Evolutionary conservation across 805 yeast species (phyloP).

Genomic region (Candida schatavii): DNA sequence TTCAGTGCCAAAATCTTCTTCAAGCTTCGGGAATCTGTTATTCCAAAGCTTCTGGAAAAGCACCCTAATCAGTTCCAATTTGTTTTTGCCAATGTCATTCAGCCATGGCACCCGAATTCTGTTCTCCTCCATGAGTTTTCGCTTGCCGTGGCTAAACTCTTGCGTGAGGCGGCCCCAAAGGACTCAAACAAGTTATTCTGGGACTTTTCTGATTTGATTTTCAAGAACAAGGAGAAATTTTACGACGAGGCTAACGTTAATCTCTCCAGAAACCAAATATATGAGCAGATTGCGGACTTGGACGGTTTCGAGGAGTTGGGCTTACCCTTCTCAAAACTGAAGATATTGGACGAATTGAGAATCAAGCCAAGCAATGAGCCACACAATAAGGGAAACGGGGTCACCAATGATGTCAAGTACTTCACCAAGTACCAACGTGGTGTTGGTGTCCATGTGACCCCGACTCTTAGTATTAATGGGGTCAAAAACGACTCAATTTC

Average conservation of each 20-base stretch:
- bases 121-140: slow-evolving; percentile 67
- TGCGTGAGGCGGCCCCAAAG: slow-evolving; percentile 29
- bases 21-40: slow-evolving; percentile 49
- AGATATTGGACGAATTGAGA: slow-evolving; percentile 36
- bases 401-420: slow-evolving; percentile 65
- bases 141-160: slow-evolving; percentile 65
- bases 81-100: slow-evolving; percentile 70
- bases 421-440: slow-evolving; percentile 73
- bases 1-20: slow-evolving; percentile 64
- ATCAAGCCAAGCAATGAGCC: slow-evolving; percentile 29
- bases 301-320: slow-evolving; percentile 29
- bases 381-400: slow-evolving; percentile 55
- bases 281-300: slow-evolving; percentile 50
- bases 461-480: slow-evolving; percentile 73
- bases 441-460: slow-evolving; percentile 81
- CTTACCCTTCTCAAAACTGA: slow-evolving; percentile 29
- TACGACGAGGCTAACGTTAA: slow-evolving; percentile 61
- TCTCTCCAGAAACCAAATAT: slow-evolving; percentile 54
- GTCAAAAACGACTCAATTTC: slow-evolving; percentile 55
- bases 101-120: slow-evolving; percentile 88
- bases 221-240: slow-evolving; percentile 51
- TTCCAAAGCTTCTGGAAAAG: slow-evolving; percentile 48
- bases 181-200: slow-evolving; percentile 30
- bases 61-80: slow-evolving; percentile 54
- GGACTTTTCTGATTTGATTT: slow-evolving; percentile 54